Percentiles rank a stretch among this genome's conserved stretches.
Evolutionary conservation across 1,284 basidiomycete species (phyloP).

Genomic region (Fistulina hepatica): DNA sequence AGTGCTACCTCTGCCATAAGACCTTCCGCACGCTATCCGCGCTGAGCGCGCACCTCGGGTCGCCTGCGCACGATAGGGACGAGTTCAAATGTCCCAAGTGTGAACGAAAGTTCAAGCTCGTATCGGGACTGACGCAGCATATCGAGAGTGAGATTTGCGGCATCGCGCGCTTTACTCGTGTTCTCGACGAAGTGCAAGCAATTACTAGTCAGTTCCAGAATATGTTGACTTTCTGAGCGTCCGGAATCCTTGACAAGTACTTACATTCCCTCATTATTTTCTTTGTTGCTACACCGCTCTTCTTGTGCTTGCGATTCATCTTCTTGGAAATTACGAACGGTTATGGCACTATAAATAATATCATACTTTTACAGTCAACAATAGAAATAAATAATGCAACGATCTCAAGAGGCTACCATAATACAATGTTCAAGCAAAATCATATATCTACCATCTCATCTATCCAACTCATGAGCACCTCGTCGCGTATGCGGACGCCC

Average conservation of each 20-base stretch:
- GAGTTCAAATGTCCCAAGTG: constrained; percentile 37
- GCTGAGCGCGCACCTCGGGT: constrained; percentile 43
- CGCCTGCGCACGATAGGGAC: constrained; percentile 35
- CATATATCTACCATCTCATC: constrained; percentile 71
- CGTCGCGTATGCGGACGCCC: constrained; percentile 54
- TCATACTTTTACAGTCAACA: too few species aligned
- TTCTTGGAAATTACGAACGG: too few species aligned
- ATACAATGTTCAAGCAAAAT: too few species aligned
- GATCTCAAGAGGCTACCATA: too few species aligned
- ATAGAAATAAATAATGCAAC: too few species aligned
- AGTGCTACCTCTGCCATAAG: constrained; percentile 44
- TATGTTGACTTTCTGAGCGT: too few species aligned
- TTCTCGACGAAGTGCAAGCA: neutral
- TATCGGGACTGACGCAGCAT: constrained; percentile 42
- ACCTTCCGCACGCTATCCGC: constrained; percentile 25
- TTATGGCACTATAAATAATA: too few species aligned
- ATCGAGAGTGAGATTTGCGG: constrained; percentile 46
- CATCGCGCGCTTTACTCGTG: constrained; percentile 28
- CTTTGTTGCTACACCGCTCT: too few species aligned
- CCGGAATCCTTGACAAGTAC: too few species aligned
- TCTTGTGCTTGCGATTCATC: too few species aligned
- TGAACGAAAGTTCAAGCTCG: constrained; percentile 26
- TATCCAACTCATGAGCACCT: constrained; percentile 64
- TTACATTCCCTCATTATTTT: too few species aligned
- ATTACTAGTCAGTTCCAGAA: too few species aligned